Evolutionary conservation across 2,329 filamentous ascomycete species (phyloP).

Genomic region (Diaporthe australafricana): DNA sequence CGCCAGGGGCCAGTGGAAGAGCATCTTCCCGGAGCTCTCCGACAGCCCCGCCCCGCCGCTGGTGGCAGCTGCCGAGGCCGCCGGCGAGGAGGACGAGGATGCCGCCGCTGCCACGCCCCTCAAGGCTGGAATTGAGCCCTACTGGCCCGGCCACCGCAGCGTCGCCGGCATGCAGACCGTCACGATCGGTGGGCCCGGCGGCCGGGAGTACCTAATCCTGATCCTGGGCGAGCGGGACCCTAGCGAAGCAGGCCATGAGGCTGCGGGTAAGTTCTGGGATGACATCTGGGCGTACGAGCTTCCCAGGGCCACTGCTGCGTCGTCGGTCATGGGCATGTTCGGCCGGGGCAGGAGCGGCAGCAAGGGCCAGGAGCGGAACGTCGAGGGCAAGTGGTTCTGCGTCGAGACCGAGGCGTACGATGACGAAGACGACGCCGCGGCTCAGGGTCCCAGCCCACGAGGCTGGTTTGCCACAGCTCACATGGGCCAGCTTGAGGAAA

Average conservation of each 20-base stretch:
- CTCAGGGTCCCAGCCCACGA: slow-evolving; percentile 61
- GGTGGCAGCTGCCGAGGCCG: slow-evolving; percentile 41
- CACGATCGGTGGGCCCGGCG: slow-evolving; percentile 61
- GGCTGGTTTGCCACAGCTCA: slow-evolving; percentile 69
- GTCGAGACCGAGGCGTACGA: slow-evolving; percentile 62
- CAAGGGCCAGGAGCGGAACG: slow-evolving; percentile 51
- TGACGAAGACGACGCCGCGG: slow-evolving; percentile 58
- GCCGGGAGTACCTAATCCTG: slow-evolving; percentile 72
- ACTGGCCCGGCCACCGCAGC: slow-evolving; percentile 65
- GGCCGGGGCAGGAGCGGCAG: slow-evolving; percentile 27
- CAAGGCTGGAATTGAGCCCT: slow-evolving; percentile 3
- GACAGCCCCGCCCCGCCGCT: slow-evolving; percentile 39
- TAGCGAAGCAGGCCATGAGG: slow-evolving; percentile 60
- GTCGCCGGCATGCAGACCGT: slow-evolving; percentile 67
- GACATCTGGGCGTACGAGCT: slow-evolving; percentile 76
- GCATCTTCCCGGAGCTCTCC: slow-evolving; percentile 52
- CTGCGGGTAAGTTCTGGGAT: slow-evolving; percentile 64
- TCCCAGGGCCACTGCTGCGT: slow-evolving; percentile 64
- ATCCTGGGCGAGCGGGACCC: slow-evolving; percentile 68
- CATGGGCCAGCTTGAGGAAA: slow-evolving; percentile 70
- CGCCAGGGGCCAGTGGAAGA: slow-evolving; percentile 67
- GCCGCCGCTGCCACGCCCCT: slow-evolving; percentile 39
- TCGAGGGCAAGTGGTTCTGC: slow-evolving; percentile 69
- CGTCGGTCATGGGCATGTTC: slow-evolving; percentile 61
- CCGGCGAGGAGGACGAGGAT: slow-evolving; percentile 50